Base-by-base conservation (phyloP, 306 rosid genomes). In the Calophaca sinica region DNA sequence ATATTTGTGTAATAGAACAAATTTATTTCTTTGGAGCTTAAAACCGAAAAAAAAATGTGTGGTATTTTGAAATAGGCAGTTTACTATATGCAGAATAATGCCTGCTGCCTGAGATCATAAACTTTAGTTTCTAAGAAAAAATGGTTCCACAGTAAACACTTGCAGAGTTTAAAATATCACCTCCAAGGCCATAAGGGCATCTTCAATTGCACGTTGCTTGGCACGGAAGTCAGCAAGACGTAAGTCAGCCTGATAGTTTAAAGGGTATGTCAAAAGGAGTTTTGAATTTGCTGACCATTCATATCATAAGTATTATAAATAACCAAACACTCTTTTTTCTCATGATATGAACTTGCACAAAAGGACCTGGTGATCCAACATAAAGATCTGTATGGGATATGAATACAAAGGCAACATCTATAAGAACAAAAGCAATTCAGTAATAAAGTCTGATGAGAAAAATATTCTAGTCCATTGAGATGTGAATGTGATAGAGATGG, bases 151-250 rank as follows among this genome's bases (percentile, higher is more conserved):
- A 38, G 20, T 28, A 13, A 74, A 50, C 50, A 69, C 52, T 50
- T 7, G 42, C 55, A 76, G 74, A 68, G 50, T 12, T 60, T 66
- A 58, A 76, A 33, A 72, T 59, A 82, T 88, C 70, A 91, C 97
- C 98, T 91, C 91, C 83, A 94, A 84, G 79, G 98, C 91, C 90
- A 87, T 89, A 59, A 94, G 80, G 73, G 97, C 94, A 73, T 94
- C 98, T 85, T 89, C 96, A 96, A 94, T 90, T 20, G 96, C 98
- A 45, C 99, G 94, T 73, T 94, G 97, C 79, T 94, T 94, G 44
- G 96, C 98, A 67, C 85, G 90, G 68, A 86, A 80, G 74, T 94
- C 96, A 12, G 98, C 98, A 62, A 89, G 92, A 55, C 94, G 97
- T 72, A 91, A 85, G 84, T 94, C 97, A 75, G 93, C 97, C 98